phyloP scores from a whole-genome alignment of 768 basidiomycete genomes.

The Neoboletus brunneissimus region DNA sequence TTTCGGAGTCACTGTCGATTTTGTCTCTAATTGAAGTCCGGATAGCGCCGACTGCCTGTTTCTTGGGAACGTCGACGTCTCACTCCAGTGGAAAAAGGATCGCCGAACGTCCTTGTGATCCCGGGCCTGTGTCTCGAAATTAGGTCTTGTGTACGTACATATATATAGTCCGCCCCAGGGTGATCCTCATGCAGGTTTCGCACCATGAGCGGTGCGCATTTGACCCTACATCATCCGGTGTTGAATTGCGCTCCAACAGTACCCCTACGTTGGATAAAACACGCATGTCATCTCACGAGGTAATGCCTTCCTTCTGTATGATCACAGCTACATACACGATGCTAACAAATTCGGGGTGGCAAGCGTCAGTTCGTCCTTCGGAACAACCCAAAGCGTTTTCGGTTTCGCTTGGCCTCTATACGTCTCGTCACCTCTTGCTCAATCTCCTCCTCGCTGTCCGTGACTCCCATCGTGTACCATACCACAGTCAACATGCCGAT shows the following conservation, averaged over 20 bases:
- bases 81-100: not conserved
- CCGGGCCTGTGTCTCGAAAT: not conserved
- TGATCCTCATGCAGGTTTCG: not conserved
- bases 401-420: constrained; percentile 55
- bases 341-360: not conserved
- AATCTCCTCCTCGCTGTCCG: constrained; percentile 75
- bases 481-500: constrained; percentile 78
- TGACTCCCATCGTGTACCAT: constrained; percentile 84
- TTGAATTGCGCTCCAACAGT: no score
- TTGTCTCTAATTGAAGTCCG: constrained; percentile 14
- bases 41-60: constrained; percentile 19
- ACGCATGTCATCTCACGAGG: no score
- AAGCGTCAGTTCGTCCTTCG: no score
- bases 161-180: no score
- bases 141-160: not conserved
- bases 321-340: not conserved
- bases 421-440: constrained; percentile 63
- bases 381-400: constrained; percentile 43
- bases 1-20: constrained; percentile 12
- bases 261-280: not conserved
- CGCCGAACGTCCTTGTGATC: not conserved
- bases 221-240: not conserved
- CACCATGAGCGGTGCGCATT: no score
- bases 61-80: not conserved
- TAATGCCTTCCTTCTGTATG: no score